Conservation (phyloP, 768 basidiomycete genomes). For the Sistotremastrum niveocremeum region DNA sequence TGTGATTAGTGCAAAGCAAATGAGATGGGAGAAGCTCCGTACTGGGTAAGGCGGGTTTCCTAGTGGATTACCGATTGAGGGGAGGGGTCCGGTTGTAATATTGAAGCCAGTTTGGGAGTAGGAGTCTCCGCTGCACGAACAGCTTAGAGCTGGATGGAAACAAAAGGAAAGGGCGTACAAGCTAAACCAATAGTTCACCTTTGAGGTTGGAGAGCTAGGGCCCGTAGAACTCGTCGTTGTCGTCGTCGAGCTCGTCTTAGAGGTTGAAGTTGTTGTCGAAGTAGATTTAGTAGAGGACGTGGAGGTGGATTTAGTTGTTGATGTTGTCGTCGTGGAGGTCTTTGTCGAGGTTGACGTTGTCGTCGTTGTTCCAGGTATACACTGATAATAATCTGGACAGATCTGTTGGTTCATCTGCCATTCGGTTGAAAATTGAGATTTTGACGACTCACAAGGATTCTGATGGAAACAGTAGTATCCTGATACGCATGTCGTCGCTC, state of each 20-base stretch:
- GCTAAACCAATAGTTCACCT: conserved; percentile 41
- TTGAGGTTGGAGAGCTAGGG: conserved; percentile 4
- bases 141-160: background rate
- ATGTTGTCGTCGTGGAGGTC: conserved; percentile 17
- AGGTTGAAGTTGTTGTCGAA: conserved; percentile 3
- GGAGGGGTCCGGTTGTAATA: conserved; percentile 23
- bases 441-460: background rate
- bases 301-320: conserved; percentile 31
- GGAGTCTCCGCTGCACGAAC: conserved; percentile 35
- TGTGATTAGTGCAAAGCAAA: background rate
- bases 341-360: conserved; percentile 24
- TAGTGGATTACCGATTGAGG: conserved; percentile 32
- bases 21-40: background rate
- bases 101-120: conserved; percentile 46
- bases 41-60: conserved; percentile 41
- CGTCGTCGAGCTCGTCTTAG: conserved; percentile 6
- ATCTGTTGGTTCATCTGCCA: conserved; percentile 18
- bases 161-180: conserved; percentile 25
- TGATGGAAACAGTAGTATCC: conserved; percentile 16
- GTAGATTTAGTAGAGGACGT: conserved; percentile 8
- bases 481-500: conserved; percentile 27
- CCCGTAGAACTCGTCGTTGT: conserved; percentile 9
- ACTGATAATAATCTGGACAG: background rate
- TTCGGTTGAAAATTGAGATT: conserved; percentile 6
- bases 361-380: background rate